A percentile compares a stretch with the other conserved stretches of the same genome.
These are phyloP conservation scores for Chionographis japonica DNA, from an alignment of 106 monocot species.

Conservation along the genomic window DNA sequence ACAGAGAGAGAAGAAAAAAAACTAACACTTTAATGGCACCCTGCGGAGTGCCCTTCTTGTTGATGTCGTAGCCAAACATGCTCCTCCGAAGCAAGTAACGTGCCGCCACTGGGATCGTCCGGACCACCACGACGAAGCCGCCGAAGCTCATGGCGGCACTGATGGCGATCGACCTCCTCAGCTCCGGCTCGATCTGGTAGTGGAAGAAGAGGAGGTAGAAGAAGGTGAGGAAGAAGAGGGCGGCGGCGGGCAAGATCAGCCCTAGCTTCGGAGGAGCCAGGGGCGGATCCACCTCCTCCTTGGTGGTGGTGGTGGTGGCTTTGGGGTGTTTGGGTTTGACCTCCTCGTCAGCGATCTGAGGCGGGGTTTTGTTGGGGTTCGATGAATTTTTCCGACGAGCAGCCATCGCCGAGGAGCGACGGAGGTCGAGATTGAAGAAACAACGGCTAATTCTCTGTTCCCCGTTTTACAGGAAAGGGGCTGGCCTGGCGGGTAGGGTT, in stretches of 20 bases:
- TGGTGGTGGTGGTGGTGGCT: not conserved
- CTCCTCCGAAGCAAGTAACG: slow-evolving; percentile 63
- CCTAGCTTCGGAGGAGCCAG: slow-evolving; percentile 65
- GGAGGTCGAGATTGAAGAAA: too few species aligned
- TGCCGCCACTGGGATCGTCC: slow-evolving; percentile 78
- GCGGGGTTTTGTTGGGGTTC: not conserved
- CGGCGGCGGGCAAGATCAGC: slow-evolving; percentile 24
- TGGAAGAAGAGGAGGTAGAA: slow-evolving; percentile 58
- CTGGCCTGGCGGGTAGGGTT: too few species aligned
- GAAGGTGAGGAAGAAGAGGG: slow-evolving; percentile 47
- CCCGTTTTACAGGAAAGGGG: too few species aligned
- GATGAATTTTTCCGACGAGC: slow-evolving; percentile 18
- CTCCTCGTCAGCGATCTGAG: not conserved
- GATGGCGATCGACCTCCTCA: slow-evolving; percentile 57
- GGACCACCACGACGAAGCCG: slow-evolving; percentile 50
- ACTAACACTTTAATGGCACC: slow-evolving; percentile 87
- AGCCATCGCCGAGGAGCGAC: slow-evolving; percentile 10
- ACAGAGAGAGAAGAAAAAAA: too few species aligned
- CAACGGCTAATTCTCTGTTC: too few species aligned
- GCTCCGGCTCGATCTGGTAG: slow-evolving; percentile 59
- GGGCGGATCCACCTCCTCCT: slow-evolving; percentile 11
- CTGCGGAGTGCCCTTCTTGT: slow-evolving; percentile 82
- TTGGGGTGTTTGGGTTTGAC: not conserved
- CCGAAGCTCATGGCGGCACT: slow-evolving; percentile 71
- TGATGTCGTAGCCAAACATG: slow-evolving; percentile 88